A percentile compares a stretch with the other conserved stretches of the same genome.
Evolutionary conservation across 352 stramenopile genomes (phyloP).

Genomic region (Phytophthora pistaciae): DNA sequence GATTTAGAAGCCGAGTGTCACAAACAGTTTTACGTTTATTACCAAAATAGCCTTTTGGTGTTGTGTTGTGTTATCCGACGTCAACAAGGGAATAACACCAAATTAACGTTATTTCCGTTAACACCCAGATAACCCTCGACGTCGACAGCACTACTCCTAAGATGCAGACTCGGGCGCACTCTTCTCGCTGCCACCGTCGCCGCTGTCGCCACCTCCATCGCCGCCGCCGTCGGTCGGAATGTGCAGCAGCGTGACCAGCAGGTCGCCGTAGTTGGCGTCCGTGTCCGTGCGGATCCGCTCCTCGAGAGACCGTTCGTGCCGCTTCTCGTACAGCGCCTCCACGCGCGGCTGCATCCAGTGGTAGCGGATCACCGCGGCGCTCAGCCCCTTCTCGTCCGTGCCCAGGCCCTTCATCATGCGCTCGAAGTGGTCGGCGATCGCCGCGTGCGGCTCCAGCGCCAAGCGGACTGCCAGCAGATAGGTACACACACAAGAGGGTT

Average conservation of each 20-base stretch:
- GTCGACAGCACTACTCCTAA: too few relatives aligned
- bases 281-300: conserved; percentile 65
- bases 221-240: conserved; percentile 26
- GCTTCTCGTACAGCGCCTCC: conserved; percentile 50
- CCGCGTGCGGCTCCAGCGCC: conserved; percentile 57
- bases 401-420: conserved; percentile 65
- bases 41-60: too few relatives aligned
- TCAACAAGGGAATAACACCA: too few relatives aligned
- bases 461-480: conserved; percentile 50
- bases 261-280: conserved; percentile 60
- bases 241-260: conserved; percentile 63
- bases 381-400: conserved; percentile 70
- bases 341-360: conserved; percentile 54
- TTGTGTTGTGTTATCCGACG: too few relatives aligned
- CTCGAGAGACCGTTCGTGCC: conserved; percentile 53
- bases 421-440: conserved; percentile 63
- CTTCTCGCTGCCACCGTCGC: neutral
- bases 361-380: conserved; percentile 63
- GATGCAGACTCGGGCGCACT: conserved; percentile 9
- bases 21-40: too few relatives aligned
- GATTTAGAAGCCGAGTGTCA: too few relatives aligned
- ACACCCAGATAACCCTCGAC: too few relatives aligned
- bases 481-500: conserved; percentile 8
- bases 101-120: too few relatives aligned
- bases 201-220: neutral